Percentiles rank a stretch among this genome's conserved stretches.
Conservation (phyloP, 2,329 filamentous ascomycete species). For the Leptographium procerum region DNA sequence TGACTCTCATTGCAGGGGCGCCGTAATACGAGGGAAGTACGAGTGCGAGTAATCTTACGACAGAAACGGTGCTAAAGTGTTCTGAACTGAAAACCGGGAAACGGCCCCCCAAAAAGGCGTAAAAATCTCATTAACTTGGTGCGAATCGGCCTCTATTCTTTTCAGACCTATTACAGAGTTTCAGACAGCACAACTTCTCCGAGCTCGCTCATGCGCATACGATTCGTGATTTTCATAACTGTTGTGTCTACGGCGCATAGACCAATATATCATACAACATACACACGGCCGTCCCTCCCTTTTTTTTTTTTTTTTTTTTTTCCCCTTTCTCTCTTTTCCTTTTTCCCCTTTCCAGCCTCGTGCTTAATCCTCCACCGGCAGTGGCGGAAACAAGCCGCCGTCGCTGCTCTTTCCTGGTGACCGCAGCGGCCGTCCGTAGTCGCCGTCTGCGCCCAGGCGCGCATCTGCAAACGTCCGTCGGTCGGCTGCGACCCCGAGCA, state of each 20-base stretch:
- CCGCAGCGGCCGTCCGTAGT: slow-evolving; percentile 48
- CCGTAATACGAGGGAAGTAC: too few species aligned
- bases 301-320: not conserved
- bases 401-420: slow-evolving; percentile 24
- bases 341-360: too few species aligned
- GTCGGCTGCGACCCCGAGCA: slow-evolving; percentile 56
- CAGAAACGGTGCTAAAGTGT: not conserved
- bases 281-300: too few species aligned
- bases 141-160: too few species aligned
- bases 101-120: not conserved
- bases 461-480: slow-evolving; percentile 55
- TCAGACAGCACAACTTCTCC: too few species aligned
- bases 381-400: slow-evolving; percentile 40
- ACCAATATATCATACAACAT: too few species aligned
- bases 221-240: too few species aligned
- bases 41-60: too few species aligned
- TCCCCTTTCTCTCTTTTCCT: not conserved
- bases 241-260: too few species aligned
- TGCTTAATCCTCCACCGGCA: slow-evolving; percentile 28
- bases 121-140: not conserved
- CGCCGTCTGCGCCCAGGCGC: slow-evolving; percentile 48
- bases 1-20: slow-evolving; percentile 9
- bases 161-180: too few species aligned
- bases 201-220: too few species aligned
- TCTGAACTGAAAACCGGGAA: not conserved